phyloP scores from a whole-genome alignment of 306 rosid species.

The Lathyrus tuberosus region DNA sequence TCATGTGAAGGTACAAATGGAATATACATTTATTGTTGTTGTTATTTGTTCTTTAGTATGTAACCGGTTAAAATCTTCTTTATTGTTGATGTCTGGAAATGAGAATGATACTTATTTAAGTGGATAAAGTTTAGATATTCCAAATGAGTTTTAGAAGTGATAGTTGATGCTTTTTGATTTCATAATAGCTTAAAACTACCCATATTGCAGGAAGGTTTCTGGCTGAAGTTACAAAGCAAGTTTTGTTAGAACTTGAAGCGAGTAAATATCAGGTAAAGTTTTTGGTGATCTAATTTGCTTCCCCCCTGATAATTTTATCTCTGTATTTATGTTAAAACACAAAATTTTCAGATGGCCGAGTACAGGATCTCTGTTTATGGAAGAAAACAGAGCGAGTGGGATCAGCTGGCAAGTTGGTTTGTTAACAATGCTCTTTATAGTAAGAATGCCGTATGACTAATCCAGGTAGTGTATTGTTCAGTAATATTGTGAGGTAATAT shows the following conservation, averaged over 20 bases:
- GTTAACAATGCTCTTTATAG: conserved; percentile 78
- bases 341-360: conserved; percentile 81
- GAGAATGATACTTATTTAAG: conserved; percentile 27
- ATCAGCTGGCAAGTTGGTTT: conserved; percentile 92
- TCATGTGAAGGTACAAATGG: no score
- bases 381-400: conserved; percentile 95
- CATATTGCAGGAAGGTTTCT: conserved; percentile 71
- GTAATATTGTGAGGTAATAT: no score
- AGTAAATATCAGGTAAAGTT: conserved; percentile 79
- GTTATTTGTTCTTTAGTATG: no score
- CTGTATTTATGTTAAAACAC: conserved; percentile 29
- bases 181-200: conserved; percentile 27
- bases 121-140: conserved; percentile 22
- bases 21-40: no score
- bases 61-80: no score
- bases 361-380: conserved; percentile 91
- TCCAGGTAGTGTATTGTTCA: conserved; percentile 64
- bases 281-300: not conserved
- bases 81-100: conserved; percentile 42
- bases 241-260: conserved; percentile 78
- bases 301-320: conserved; percentile 15
- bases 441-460: conserved; percentile 85
- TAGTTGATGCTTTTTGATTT: conserved; percentile 33
- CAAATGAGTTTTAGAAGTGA: conserved; percentile 28
- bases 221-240: conserved; percentile 88